Percentiles rank a stretch among this genome's conserved stretches.
Conservation (phyloP, 805 yeast species). For the Yarrowia hollandica region DNA sequence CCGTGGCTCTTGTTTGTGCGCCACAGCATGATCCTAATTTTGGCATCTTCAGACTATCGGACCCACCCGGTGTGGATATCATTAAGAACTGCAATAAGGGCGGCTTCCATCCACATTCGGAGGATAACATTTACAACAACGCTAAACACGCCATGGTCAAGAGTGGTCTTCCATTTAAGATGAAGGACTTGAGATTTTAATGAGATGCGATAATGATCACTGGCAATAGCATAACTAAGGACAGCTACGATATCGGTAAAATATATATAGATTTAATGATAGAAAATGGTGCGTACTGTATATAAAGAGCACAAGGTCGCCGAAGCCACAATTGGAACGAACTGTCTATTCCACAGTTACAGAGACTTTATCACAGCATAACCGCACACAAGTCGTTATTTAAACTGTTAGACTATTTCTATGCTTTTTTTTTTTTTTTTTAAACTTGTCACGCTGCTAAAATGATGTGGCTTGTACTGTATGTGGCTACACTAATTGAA, state of each 20-base stretch:
- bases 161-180: constrained; percentile 49
- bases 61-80: constrained; percentile 61
- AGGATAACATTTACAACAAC: constrained; percentile 50
- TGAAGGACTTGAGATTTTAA: constrained; percentile 49
- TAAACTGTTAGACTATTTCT: background rate
- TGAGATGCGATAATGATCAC: too few relatives aligned
- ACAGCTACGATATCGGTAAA: too few relatives aligned
- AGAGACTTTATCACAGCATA: background rate
- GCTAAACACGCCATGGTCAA: constrained; percentile 58
- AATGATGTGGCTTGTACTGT: background rate
- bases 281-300: too few relatives aligned
- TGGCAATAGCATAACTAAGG: too few relatives aligned
- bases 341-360: too few relatives aligned
- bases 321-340: too few relatives aligned
- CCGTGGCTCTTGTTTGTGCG: constrained; percentile 66
- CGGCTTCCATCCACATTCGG: constrained; percentile 66
- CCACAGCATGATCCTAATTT: constrained; percentile 51
- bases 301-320: too few relatives aligned
- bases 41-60: constrained; percentile 62
- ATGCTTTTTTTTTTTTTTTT: too few relatives aligned
- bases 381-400: background rate
- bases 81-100: constrained; percentile 52
- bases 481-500: background rate
- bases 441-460: too few relatives aligned
- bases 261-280: too few relatives aligned